Evolutionary conservation across 2,329 filamentous ascomycete genomes (phyloP), one percentile per base, ranked within the genome.

Genomic region (Talaromyces sp.): DNA sequence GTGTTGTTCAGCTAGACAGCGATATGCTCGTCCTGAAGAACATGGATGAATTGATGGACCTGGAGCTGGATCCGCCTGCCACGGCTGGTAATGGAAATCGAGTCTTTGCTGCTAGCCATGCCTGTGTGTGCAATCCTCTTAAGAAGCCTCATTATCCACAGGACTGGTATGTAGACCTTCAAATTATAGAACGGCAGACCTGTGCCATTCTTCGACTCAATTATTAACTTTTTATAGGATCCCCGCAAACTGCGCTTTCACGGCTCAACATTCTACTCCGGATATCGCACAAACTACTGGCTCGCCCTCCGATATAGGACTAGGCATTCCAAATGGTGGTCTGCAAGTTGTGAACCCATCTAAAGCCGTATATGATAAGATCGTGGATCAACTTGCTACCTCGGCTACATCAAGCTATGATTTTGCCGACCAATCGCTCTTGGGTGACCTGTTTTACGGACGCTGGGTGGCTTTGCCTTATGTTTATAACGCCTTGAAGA

Each of bases 31-130:
- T 90, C 7, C 74, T 87, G 60, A 80, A 80, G 65, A 95, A 95
- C 73, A 96, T 96, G 89, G 91, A 96, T 70, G 91, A 95, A 76
- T 77, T 96, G 61, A 95, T 96, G 90, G 85, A 90, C n/a, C 64
- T 96, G 45, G 77, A 83, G 56, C 82, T 95, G 41, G 89, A 93
- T 71, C 67, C 76, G 17, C 77, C 82, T 0, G 75, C 74, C 37
- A 54, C 29, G 40, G 29, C 64, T 1, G 85, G 64, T 10, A 76
- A 75, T 16, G 84, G 87, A 19, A 69, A 80, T 40, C 80, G 82
- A 40, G 88, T 96, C 30, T 93, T 96, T 72, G 91, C 90, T 1
- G 90, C 90, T 4, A 85, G 86, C 58, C 90, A 93, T 73, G 91
- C 91, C 4, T 95, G 91, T 73, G 86, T 91, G 16, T 95, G 91